Base-by-base conservation (phyloP, 176 grass and related monocot species). In the Elymus sibiricus region DNA sequence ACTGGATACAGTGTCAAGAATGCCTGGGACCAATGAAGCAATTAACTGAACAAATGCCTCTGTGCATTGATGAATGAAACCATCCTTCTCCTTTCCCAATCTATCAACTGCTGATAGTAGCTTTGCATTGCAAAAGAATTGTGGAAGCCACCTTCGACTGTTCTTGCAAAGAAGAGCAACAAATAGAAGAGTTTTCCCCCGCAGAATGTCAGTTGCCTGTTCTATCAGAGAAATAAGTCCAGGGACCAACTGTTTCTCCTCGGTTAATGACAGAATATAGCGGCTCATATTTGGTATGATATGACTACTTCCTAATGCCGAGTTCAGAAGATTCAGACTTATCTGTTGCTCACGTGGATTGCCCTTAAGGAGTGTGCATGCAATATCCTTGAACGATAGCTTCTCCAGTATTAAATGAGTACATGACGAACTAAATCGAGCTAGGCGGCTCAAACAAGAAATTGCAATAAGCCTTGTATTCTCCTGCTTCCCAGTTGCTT, bases 111-210 rank as follows among this genome's bases (percentile, higher is more conserved):
- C 91, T 58, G 94, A 99, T 70, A 99, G 87, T 70, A 94, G 72
- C 82, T 99, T 99, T 42, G 82, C 74, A 74, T 88, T 99, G 72
- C 94, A 89, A 86, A 99, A 86, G 84, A 99, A 99, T 85, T 94
- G 88, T 37, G 93, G 92, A 85, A 98, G 90, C 97, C 92, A 98
- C 79, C 88, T 90, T 87, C 90, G 92, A 79, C 92, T 99, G 82
- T 92, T 92, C 79, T 96, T 96, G 82, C 92, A 99, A 79, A 99
- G 90, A 91, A 96, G 97, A 87, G 92, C 94, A 76, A 89, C 85
- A 88, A 96, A 92, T 60, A 96, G 12, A 73, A 99, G 92, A n/a
- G 92, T 56, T 92, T 99, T 99, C 55, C 97, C 97, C 47, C 97
- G 92, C 46, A 99, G 88, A 79, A 92, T 25, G 91, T 98, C 97